Percentiles rank a stretch among this genome's conserved stretches.
Conservation (phyloP, 129 eudicot genomes). For the Deinandra increscens region DNA sequence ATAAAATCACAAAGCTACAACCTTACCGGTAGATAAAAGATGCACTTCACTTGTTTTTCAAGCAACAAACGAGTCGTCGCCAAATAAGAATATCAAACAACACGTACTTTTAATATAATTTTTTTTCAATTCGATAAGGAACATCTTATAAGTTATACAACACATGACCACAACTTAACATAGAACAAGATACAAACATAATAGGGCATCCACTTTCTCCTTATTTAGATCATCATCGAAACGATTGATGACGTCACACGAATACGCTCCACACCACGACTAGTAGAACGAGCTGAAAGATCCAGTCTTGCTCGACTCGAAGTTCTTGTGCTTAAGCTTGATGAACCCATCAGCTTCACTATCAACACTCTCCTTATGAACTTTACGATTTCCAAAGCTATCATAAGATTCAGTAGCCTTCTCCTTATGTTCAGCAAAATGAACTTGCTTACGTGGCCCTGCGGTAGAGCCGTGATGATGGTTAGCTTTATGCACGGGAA, state of each 20-base stretch:
- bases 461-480: not conserved
- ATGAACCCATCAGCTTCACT: slow-evolving; percentile 59
- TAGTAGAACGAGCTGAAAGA: slow-evolving; percentile 35
- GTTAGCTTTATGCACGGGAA: slow-evolving; percentile 18
- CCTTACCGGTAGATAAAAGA: too few species aligned
- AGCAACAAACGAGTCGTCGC: too few species aligned
- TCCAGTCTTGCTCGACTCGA: slow-evolving; percentile 38
- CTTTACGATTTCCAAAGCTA: slow-evolving; percentile 26
- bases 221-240: slow-evolving; percentile 17
- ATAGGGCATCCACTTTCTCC: not conserved
- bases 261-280: not conserved
- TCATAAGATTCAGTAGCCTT: slow-evolving; percentile 24
- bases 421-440: slow-evolving; percentile 40
- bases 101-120: too few species aligned
- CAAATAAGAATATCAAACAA: too few species aligned
- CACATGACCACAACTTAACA: not conserved
- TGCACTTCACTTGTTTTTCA: too few species aligned
- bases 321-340: slow-evolving; percentile 49
- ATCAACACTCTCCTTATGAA: slow-evolving; percentile 38
- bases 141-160: slow-evolving; percentile 2
- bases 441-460: slow-evolving; percentile 51
- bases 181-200: slow-evolving; percentile 6
- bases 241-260: not conserved
- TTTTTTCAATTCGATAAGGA: slow-evolving; percentile 10
- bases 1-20: too few species aligned